Evolutionary conservation across 2,329 filamentous ascomycete genomes (phyloP), one percentile per base, ranked within the genome.

Genomic region (Dothistroma septosporum): DNA sequence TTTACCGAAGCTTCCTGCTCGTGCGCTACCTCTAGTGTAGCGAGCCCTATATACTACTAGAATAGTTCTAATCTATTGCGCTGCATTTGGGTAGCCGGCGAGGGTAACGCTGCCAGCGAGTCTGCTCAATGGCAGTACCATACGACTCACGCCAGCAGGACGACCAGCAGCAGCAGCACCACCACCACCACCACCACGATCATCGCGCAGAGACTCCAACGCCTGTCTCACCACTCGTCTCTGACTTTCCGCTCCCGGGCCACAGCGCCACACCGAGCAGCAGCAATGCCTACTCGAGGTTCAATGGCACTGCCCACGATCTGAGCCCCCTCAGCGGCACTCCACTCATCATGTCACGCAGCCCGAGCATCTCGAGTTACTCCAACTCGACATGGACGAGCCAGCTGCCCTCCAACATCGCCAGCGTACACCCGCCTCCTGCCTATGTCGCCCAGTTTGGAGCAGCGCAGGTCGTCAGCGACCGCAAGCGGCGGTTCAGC

Each of bases 401-500:
- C 33, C 53, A 61, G 19, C 4, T 58, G 19, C 60, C 64, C 5
- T 57, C 58, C n/a, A 64, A 58, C 32, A 68, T 70, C 9, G 55
- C 63, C 46, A 67, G 70, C 50, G 66, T 93, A 60, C 87, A 87
- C 50, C 94, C 93, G 10, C 81, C 88, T 66, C 88, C 94, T 32
- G 90, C 87, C 19, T 99, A 95, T 77, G 92, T 99, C 70, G 92
- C 93, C 52, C 82, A 86, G 33, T 88, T 91, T 50, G 91, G 93
- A 61, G 94, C 93, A 55, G 92, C 91, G 19, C 91, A 97, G 74
- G 93, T 96, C 64, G 87, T 97, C 68, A 93, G 91, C 61, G 91
- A 92, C 72, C 88, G 89, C 71, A 83, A 87, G 61, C 85, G 87
- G 80, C 86, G 55, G 87, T 87, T 82, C 85, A 87, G 61, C 59